phyloP scores from a whole-genome alignment of 768 basidiomycete species.

The Termitomyces sp. region DNA sequence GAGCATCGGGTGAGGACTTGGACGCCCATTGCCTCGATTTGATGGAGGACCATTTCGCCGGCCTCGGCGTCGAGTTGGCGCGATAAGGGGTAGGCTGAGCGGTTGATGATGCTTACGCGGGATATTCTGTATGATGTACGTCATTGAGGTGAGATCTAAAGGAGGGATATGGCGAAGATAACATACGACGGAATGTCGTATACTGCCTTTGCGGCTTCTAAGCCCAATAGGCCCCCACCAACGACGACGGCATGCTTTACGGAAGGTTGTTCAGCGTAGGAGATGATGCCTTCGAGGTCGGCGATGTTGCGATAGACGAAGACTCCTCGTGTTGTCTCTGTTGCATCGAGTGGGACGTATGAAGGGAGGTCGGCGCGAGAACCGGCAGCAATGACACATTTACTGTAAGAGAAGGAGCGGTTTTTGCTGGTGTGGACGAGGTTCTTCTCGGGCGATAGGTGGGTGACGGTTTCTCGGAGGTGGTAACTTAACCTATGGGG shows the following conservation, averaged over 20 bases:
- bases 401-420: constrained; percentile 48
- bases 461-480: constrained; percentile 42
- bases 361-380: constrained; percentile 61
- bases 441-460: constrained; percentile 33
- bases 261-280: constrained; percentile 45
- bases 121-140: not conserved
- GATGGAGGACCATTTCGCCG: constrained; percentile 18
- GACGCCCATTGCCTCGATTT: constrained; percentile 17
- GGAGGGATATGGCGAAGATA: not conserved
- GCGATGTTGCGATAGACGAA: constrained; percentile 73
- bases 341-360: constrained; percentile 41
- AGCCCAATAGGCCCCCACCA: constrained; percentile 68
- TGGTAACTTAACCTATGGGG: constrained; percentile 52
- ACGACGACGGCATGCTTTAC: constrained; percentile 53
- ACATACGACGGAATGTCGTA: constrained; percentile 15
- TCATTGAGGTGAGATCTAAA: not conserved
- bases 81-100: constrained; percentile 2
- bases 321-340: constrained; percentile 44
- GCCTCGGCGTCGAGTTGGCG: constrained; percentile 27
- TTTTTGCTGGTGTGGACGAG: constrained; percentile 44
- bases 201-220: constrained; percentile 59
- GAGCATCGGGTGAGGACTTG: constrained; percentile 7
- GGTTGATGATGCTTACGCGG: constrained; percentile 7
- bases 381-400: constrained; percentile 67
- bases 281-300: constrained; percentile 61